Base-by-base conservation (phyloP, 2,329 filamentous ascomycete species). In the Dothideomycetes sp. region DNA sequence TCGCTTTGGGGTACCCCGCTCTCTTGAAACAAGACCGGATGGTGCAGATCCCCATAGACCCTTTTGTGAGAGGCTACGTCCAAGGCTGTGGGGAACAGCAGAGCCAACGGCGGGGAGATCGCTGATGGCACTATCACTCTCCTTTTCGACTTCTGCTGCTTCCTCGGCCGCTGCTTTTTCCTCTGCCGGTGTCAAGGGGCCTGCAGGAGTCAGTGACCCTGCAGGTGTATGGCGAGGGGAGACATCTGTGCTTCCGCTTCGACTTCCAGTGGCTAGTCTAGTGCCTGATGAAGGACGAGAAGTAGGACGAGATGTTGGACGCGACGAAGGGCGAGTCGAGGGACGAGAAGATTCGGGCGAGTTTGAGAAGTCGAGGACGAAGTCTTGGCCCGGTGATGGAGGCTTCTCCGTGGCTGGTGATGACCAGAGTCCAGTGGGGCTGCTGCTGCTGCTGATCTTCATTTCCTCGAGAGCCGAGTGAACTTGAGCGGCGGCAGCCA, bases 11-110 rank as follows among this genome's bases (percentile, higher is more conserved):
- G 43, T 41, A 5, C 60, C 61, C 18, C 48, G 48, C 7, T 55
- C 55, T 39, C 62, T 55, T 48, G 58, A 56, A 19, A 56, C 56
- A 15, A 42, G 43, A 4, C 49, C 42, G 49, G 51, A 46, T 45
- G 51, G 50, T 11, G 58, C 56, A n/a, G 55, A 57, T 0, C 65
- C 64, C 65, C 65, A 69, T 4, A 69, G 59, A 1, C 63, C 63
- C 32, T 60, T 52, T 45, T 50, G 52, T 49, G 51, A 56, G 7
- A 57, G 37, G n/a, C 49, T 43, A 9, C 47, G 32, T 7, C 43
- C 42, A 3, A 47, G 29, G 10, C 32, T 44, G 29, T 41, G 49
- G 17, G 49, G 46, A 5, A 51, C 48, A 2, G 60, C 49, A 8
- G 56, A 55, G 3, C 54, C 51, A 2, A 59, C 40, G 7, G 41